phyloP scores from a whole-genome alignment of 495 filamentous ascomycete genomes.

The Aspergillus funiculosus region DNA sequence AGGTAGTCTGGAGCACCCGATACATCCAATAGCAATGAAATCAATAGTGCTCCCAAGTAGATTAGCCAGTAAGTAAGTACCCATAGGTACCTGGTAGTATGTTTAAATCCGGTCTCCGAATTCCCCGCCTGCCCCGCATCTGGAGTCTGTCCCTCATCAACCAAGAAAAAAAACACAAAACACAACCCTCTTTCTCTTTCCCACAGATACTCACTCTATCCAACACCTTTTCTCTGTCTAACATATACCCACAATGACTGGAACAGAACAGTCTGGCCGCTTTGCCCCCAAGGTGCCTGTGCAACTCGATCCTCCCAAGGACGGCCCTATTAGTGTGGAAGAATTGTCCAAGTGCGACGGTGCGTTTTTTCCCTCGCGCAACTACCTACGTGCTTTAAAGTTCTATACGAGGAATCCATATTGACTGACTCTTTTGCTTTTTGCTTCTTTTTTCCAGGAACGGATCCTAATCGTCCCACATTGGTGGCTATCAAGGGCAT shows the following conservation, averaged over 20 bases:
- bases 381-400: not conserved
- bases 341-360: constrained; percentile 78
- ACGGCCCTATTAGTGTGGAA: constrained; percentile 71
- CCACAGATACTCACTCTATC: not conserved
- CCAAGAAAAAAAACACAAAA: constrained; percentile 1
- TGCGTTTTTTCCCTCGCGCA: constrained; percentile 30
- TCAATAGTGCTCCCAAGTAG: too few relatives aligned
- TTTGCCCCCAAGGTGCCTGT: constrained; percentile 85
- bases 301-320: constrained; percentile 76
- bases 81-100: constrained; percentile 17
- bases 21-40: too few relatives aligned
- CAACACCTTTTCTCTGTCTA: not conserved
- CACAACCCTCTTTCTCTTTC: not conserved
- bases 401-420: not conserved
- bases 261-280: constrained; percentile 42
- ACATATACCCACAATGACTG: constrained; percentile 29
- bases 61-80: too few relatives aligned
- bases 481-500: constrained; percentile 95
- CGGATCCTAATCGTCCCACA: constrained; percentile 61
- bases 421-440: not conserved
- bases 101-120: constrained; percentile 10
- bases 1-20: too few relatives aligned
- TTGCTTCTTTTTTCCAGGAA: constrained; percentile 31
- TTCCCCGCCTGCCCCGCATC: constrained; percentile 24
- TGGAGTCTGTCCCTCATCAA: constrained; percentile 2